Evolutionary conservation across 352 stramenopile species (phyloP), one percentile per base, ranked within the genome.

Genomic region (Sclerospora graminicola): DNA sequence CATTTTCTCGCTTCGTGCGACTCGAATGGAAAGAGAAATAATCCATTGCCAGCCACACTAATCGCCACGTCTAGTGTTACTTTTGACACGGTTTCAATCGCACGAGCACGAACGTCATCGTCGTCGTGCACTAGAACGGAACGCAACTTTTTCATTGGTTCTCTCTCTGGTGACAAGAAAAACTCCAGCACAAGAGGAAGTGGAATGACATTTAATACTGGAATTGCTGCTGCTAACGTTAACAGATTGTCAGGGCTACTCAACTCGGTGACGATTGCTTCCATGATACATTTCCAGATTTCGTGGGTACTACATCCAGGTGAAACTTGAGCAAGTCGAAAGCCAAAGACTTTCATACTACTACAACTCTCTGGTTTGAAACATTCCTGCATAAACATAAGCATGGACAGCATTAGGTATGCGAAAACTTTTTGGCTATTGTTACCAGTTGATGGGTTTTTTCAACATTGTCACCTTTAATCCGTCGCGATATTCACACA

Each of bases 111-210:
- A 28, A 89, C 68, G 11, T 83, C 62, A 26, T 47, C 61, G 24
- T 79, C 60, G 21, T 87, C 75, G 34, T 92, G 80, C n/a, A 62
- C 67, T 4, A 92, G 56, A 41, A 79, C 55, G 2, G 62, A 47
- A 4, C 73, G 70, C 31, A 92, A 45, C 38, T 88, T 88, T 47
- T 88, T 89, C 67, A 88, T 83, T 0, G 73, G 69, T 28, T 89
- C 77, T 28, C 70, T 69, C 38, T 92, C 80, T 8, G 60, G 57
- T 7, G 74, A 60, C 15, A 80, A 45, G 18, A 92, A 46, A 30
- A 92, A 88, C 1, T 61, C 39, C 11, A 91, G 42, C 15, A 89
- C 55, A 11, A 86, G 61, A 24, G 65, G 63, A 13, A 77, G 20
- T 14, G 80, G 80, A 18, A 87, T 49, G 24, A 74, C 53, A 42